A percentile compares a stretch with the other conserved stretches of the same genome.
These are phyloP conservation scores for Azolla pinnata DNA, from an alignment of 75 land plant species.

Conservation along the genomic window DNA sequence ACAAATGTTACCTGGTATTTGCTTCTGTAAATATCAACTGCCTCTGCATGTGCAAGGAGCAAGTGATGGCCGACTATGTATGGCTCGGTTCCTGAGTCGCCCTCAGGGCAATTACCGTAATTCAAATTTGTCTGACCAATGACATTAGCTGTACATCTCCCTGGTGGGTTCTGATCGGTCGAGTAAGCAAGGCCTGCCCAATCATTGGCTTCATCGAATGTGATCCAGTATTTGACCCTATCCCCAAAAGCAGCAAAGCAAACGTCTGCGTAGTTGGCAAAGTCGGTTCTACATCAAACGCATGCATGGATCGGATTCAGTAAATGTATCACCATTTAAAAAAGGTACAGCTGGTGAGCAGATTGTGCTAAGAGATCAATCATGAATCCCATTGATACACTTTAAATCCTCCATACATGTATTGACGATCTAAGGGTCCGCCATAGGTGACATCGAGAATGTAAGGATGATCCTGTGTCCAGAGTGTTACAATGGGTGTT, in stretches of 20 bases:
- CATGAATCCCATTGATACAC: too few species aligned
- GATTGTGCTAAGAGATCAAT: too few species aligned
- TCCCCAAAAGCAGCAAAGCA: conserved; percentile 30
- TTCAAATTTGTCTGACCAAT: background rate
- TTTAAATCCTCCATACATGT: conserved; percentile 3
- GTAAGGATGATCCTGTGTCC: conserved; percentile 8
- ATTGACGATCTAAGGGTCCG: background rate
- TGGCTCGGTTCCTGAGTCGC: conserved; percentile 42
- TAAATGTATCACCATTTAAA: too few species aligned
- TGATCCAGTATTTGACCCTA: conserved; percentile 37
- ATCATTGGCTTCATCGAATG: conserved; percentile 34
- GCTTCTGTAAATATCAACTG: conserved; percentile 28
- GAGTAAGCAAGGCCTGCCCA: conserved; percentile 15
- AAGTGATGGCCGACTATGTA: conserved; percentile 40
- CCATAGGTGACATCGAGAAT: conserved; percentile 1
- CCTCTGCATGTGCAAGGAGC: conserved; percentile 32
- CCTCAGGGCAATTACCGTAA: conserved; percentile 30
- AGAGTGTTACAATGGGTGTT: conserved; percentile 1
- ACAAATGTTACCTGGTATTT: conserved; percentile 15
- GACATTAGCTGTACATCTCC: conserved; percentile 21
- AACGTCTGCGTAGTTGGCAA: conserved; percentile 22
- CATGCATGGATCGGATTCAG: too few species aligned
- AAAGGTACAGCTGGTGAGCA: too few species aligned
- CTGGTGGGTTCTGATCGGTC: conserved; percentile 19
- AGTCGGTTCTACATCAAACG: conserved; percentile 15